These are phyloP conservation scores for Calonectria pauciramosa DNA, from an alignment of 2,329 filamentous ascomycete genomes.

Conservation along the genomic window DNA sequence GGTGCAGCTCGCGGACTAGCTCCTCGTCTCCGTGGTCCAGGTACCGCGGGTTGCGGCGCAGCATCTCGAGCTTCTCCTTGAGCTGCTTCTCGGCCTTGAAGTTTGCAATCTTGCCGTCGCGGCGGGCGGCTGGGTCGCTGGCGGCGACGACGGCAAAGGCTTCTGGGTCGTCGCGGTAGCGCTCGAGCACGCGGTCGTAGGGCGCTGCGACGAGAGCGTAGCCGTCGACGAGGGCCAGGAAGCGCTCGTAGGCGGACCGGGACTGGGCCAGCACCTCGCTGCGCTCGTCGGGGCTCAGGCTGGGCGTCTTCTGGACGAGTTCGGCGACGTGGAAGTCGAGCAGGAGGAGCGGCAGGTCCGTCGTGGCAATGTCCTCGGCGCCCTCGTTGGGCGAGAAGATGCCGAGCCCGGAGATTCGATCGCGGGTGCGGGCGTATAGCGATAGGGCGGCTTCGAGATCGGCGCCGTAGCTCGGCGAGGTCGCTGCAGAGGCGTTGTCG, in stretches of 20 bases:
- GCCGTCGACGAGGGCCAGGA: constrained; percentile 80
- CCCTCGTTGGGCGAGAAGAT: constrained; percentile 94
- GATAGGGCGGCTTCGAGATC: constrained; percentile 76
- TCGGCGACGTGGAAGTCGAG: constrained; percentile 86
- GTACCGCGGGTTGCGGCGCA: constrained; percentile 62
- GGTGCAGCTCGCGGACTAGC: constrained; percentile 81
- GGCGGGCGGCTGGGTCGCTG: constrained; percentile 72
- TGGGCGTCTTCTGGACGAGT: constrained; percentile 77
- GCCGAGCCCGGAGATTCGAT: constrained; percentile 77
- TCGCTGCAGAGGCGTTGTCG: constrained; percentile 75
- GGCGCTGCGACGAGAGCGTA: constrained; percentile 79
- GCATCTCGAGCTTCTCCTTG: constrained; percentile 80
- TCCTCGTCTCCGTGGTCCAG: constrained; percentile 83
- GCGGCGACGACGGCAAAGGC: constrained; percentile 80
- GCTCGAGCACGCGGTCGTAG: constrained; percentile 78
- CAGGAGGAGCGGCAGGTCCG: constrained; percentile 88
- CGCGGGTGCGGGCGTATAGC: constrained; percentile 80
- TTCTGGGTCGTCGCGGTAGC: constrained; percentile 79
- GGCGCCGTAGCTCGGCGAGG: constrained; percentile 75
- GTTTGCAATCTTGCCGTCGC: constrained; percentile 87
- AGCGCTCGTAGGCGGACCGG: constrained; percentile 81
- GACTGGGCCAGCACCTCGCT: constrained; percentile 73
- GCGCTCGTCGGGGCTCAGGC: constrained; percentile 67
- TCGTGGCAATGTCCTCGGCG: constrained; percentile 87
- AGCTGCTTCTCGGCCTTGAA: constrained; percentile 90